These are phyloP conservation scores for Hortiboletus rubellus DNA, from an alignment of 1,284 basidiomycete species.

Conservation along the genomic window DNA sequence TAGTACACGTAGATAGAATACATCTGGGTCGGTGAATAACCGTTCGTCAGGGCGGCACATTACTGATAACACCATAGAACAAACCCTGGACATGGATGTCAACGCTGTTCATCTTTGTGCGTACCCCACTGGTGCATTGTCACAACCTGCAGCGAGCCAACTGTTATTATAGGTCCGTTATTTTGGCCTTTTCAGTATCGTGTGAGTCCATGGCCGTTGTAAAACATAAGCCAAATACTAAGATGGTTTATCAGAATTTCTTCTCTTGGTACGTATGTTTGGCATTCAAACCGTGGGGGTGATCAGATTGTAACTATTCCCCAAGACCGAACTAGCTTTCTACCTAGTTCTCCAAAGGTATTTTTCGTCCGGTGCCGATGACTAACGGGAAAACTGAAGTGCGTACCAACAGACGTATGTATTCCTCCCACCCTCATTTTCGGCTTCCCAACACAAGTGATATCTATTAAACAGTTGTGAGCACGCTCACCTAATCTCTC, in stretches of 20 bases:
- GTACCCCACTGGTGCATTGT: neutral
- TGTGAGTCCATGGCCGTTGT: neutral
- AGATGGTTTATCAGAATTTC: neutral
- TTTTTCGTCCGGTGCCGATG: neutral
- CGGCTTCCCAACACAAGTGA: neutral
- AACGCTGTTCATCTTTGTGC: neutral
- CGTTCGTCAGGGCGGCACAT: neutral
- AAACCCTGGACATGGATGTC: neutral
- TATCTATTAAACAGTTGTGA: neutral
- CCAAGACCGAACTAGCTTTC: neutral
- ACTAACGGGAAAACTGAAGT: neutral
- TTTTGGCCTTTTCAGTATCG: neutral
- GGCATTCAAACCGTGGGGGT: neutral
- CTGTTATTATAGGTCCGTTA: neutral
- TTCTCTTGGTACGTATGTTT: neutral
- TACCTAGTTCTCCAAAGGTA: neutral
- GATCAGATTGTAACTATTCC: neutral
- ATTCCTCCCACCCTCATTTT: neutral
- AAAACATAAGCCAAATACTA: neutral
- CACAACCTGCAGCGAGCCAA: no score
- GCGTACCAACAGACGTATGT: neutral
- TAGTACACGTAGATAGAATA: neutral
- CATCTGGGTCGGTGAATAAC: neutral
- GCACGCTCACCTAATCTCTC: no score
- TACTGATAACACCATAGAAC: neutral